A percentile compares a stretch with the other conserved stretches of the same genome.
Evolutionary conservation across 345 rosid genomes (phyloP).

Genomic region (Arabidopsis suecica): DNA sequence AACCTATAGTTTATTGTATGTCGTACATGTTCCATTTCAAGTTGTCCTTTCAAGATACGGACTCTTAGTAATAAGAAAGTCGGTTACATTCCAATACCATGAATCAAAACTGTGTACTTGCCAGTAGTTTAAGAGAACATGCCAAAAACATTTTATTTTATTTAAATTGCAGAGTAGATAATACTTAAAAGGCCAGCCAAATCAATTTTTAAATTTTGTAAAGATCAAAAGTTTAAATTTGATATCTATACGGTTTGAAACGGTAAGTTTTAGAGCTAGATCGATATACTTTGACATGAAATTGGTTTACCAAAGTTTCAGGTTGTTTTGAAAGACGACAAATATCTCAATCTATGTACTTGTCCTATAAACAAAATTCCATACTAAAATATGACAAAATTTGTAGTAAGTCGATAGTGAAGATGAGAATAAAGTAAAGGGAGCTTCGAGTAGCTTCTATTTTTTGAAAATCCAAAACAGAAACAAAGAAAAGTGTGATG

Average conservation of each 20-base stretch:
- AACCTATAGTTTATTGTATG: background rate
- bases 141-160: background rate
- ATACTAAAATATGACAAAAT: background rate
- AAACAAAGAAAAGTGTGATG: slow-evolving; percentile 26
- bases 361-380: background rate
- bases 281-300: background rate
- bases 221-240: background rate
- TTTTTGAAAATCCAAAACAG: slow-evolving; percentile 24
- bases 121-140: background rate
- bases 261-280: background rate
- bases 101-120: background rate
- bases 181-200: background rate
- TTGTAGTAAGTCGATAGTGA: background rate
- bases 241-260: background rate
- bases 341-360: slow-evolving; percentile 12
- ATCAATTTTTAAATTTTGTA: background rate
- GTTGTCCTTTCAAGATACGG: slow-evolving; percentile 14
- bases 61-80: slow-evolving; percentile 19
- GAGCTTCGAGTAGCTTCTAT: slow-evolving; percentile 33
- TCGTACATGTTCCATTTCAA: background rate
- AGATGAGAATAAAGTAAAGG: slow-evolving; percentile 16
- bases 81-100: background rate
- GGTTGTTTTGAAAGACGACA: background rate
- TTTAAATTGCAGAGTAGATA: slow-evolving; percentile 1
- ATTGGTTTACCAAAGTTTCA: background rate